Evolutionary conservation across 108 stramenopile species (phyloP), one percentile per base, ranked within the genome.

Genomic region (Cyclotella cryptica): DNA sequence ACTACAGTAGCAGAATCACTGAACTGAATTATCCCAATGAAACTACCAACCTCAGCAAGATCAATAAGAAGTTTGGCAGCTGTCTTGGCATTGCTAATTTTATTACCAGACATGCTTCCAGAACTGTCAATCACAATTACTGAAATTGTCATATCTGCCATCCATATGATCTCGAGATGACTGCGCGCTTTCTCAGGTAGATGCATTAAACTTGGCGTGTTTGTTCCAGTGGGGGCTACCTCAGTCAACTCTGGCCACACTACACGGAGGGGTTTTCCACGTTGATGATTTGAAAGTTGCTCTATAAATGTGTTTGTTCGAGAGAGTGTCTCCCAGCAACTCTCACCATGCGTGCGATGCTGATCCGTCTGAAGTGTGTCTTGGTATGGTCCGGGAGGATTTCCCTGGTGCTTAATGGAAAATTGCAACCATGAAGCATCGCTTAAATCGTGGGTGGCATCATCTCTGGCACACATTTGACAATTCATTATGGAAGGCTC

Each of bases 21-120:
- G 18, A 53, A 53, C 18, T 53, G 10, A 6, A 53, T 12, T 7
- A 53, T n/a, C 6, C 52, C 52, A 53, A 53, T 53, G n/a, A 19
- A 53, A 19, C n/a, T 19, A 18, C 52, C 52, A 53, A 53, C 19
- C 52, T 53, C n/a, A n/a, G n/a, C 19, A 19, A 53, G 14, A 53
- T 53, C 52, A 53, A 53, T 19, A 53, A 53, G 52, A n/a, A 53
- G 52, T 19, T 53, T 53, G 11, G 52, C 52, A 19, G 52, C 52
- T 19, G 52, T 53, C 11, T n/a, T 12, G 6, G 52, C 52, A n/a
- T 53, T 53, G 52, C n/a, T 53, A 19, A 53, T 53, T 19, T 53
- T 53, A 6, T 12, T n/a, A 19, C 52, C 52, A n/a, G n/a, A 19
- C 52, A 53, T 53, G 18, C 52, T 53, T n/a, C 52, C 52, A 10